Percentiles rank a stretch among this genome's conserved stretches.
Evolutionary conservation across 78 protist species (phyloP).

Genomic region (Dictyostelium firmibasis): DNA sequence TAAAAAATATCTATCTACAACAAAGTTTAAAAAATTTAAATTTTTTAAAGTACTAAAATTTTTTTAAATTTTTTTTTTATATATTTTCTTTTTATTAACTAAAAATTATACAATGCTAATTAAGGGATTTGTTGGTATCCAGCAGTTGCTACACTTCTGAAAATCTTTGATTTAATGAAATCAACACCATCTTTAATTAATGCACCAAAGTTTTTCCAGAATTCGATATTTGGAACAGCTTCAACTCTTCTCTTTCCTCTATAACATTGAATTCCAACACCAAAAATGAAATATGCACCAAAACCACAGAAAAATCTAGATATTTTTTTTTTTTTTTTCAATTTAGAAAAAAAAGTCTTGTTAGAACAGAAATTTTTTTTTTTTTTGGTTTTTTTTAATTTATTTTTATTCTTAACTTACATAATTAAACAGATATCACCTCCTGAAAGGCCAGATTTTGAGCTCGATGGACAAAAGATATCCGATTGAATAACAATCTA

Average conservation of each 20-base stretch:
- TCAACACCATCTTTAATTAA: conserved; percentile 56
- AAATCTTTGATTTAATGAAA: conserved; percentile 21
- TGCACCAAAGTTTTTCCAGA: conserved; percentile 7
- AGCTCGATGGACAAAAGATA: not conserved
- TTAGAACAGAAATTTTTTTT: too few species aligned
- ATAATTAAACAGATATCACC: conserved; percentile 25
- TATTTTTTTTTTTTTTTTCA: not conserved
- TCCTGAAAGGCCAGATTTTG: conserved; percentile 5
- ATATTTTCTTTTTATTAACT: not conserved
- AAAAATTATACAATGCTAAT: not conserved
- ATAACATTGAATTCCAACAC: not conserved
- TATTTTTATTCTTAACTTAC: not conserved
- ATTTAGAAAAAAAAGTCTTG: not conserved
- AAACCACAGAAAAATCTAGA: conserved; percentile 6
- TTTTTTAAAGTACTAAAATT: too few species aligned
- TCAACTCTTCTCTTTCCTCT: conserved; percentile 22
- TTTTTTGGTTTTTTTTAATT: not conserved
- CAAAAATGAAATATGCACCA: conserved; percentile 29
- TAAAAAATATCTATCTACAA: not conserved
- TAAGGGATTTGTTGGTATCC: not conserved
- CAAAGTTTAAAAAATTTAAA: too few species aligned
- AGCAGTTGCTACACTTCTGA: not conserved
- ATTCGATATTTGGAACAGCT: conserved; percentile 17
- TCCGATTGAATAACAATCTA: not conserved
- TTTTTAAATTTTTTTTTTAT: not conserved